Evolutionary conservation across 257 asterid species (phyloP).

Genomic region (Striga asiatica): DNA sequence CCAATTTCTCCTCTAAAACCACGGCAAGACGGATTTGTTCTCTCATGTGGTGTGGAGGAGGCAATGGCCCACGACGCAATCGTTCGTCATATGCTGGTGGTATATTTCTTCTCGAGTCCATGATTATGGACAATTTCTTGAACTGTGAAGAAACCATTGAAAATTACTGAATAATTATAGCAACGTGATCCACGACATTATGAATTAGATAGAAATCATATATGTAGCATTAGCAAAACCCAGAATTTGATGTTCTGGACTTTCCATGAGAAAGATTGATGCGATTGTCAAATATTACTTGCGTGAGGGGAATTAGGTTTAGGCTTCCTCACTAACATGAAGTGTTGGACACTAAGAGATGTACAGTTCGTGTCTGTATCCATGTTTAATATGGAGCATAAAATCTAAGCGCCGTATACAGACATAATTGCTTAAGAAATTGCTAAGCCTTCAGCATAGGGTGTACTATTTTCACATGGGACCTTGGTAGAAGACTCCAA

Average conservation of each 20-base stretch:
- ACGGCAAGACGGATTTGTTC: slow-evolving; percentile 24
- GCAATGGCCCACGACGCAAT: slow-evolving; percentile 27
- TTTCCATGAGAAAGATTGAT: background rate
- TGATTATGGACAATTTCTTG: slow-evolving; percentile 16
- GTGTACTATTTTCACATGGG: background rate
- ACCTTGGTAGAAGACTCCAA: background rate
- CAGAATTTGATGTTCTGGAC: background rate
- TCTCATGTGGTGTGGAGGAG: too few species aligned
- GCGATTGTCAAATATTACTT: background rate
- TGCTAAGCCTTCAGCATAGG: background rate
- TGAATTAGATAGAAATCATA: background rate
- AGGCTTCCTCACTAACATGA: background rate
- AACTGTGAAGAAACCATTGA: background rate
- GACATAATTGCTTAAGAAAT: slow-evolving; percentile 1
- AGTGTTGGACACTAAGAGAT: slow-evolving; percentile 2
- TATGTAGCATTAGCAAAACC: background rate
- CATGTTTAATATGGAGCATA: background rate
- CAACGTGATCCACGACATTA: background rate
- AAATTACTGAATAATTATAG: background rate
- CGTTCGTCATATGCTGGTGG: slow-evolving; percentile 38
- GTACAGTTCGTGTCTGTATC: background rate
- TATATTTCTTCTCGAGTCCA: slow-evolving; percentile 56
- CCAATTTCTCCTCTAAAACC: slow-evolving; percentile 33
- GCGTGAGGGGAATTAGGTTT: too few species aligned
- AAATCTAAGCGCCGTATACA: background rate